These are phyloP conservation scores for Plantago coronopus DNA, from an alignment of 305 asterid genomes.

Conservation along the genomic window DNA sequence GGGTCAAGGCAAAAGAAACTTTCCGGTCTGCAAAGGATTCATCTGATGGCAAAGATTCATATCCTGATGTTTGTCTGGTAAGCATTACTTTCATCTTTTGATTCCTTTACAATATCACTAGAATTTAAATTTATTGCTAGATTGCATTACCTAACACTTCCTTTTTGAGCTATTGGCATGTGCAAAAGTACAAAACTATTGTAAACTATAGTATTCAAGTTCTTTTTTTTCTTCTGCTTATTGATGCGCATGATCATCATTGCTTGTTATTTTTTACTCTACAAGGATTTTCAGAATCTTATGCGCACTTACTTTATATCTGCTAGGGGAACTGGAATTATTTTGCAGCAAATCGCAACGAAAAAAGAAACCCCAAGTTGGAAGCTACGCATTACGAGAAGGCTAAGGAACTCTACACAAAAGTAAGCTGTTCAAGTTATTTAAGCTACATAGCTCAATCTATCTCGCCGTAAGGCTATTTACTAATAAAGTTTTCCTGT, in stretches of 20 bases:
- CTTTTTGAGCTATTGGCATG: constrained; percentile 4
- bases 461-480: background rate
- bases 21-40: constrained; percentile 83
- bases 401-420: constrained; percentile 93
- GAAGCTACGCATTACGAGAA: constrained; percentile 97
- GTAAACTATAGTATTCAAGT: too few relatives aligned
- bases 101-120: constrained; percentile 16
- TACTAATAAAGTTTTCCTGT: constrained; percentile 8
- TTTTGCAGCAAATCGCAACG: constrained; percentile 93
- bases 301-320: constrained; percentile 26
- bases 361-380: constrained; percentile 88
- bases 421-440: constrained; percentile 40
- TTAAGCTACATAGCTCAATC: too few relatives aligned
- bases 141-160: constrained; percentile 13
- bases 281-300: constrained; percentile 23
- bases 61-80: constrained; percentile 97
- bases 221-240: constrained; percentile 12
- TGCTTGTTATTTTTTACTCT: constrained; percentile 24
- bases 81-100: constrained; percentile 22
- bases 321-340: constrained; percentile 95
- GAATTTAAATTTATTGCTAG: constrained; percentile 13
- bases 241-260: constrained; percentile 17
- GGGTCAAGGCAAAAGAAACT: constrained; percentile 99
- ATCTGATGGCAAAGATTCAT: constrained; percentile 75
- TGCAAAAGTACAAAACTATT: constrained; percentile 16